These are phyloP conservation scores for Termitomyces sp. DNA, from an alignment of 1,284 basidiomycete genomes.

Conservation along the genomic window DNA sequence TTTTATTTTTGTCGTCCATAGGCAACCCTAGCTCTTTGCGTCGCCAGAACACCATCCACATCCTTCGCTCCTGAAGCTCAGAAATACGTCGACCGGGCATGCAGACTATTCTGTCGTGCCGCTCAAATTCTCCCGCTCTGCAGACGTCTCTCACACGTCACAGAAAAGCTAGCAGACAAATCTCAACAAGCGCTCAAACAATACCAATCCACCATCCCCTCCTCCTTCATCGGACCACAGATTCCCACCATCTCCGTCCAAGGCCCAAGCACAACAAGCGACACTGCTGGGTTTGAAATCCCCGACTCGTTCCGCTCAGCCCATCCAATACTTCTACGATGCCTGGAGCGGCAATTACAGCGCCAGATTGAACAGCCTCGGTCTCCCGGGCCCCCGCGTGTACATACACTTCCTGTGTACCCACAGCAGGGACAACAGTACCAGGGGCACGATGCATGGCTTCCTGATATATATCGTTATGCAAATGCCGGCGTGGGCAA, in stretches of 20 bases:
- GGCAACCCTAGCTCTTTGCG: slow-evolving; percentile 63
- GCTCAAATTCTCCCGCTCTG: slow-evolving; percentile 42
- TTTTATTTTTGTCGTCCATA: slow-evolving; percentile 20
- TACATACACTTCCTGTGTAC: neutral
- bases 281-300: slow-evolving; percentile 14
- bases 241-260: slow-evolving; percentile 12
- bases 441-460: slow-evolving; percentile 25
- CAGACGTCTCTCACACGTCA: slow-evolving; percentile 47
- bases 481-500: slow-evolving; percentile 32
- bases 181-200: slow-evolving; percentile 35
- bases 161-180: slow-evolving; percentile 45
- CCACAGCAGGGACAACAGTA: neutral
- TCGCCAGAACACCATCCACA: slow-evolving; percentile 46
- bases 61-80: slow-evolving; percentile 48
- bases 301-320: slow-evolving; percentile 29
- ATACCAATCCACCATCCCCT: slow-evolving; percentile 22
- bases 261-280: neutral
- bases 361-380: slow-evolving; percentile 14
- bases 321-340: slow-evolving; percentile 28
- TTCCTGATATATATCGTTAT: slow-evolving; percentile 42
- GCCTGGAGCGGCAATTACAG: slow-evolving; percentile 24
- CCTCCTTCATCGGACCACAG: neutral
- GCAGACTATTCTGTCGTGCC: slow-evolving; percentile 41
- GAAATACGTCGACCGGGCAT: slow-evolving; percentile 43
- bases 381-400: slow-evolving; percentile 2